Conservation (phyloP, 345 rosid species). For the Geranium rotundifolium region DNA sequence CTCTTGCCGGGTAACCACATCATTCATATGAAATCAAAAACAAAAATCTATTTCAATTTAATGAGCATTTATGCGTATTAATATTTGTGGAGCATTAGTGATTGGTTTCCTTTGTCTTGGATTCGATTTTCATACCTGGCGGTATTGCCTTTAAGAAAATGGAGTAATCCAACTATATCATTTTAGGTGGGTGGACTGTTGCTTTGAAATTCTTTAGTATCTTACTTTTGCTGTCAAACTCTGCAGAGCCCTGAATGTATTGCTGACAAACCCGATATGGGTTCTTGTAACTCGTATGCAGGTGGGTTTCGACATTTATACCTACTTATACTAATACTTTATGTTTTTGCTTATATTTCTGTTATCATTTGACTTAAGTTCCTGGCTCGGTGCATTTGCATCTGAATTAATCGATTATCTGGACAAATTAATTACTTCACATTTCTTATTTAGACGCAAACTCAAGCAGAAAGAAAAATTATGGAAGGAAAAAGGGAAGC, state of each 20-base stretch:
- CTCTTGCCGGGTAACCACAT: constrained; percentile 42
- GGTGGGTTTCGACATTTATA: constrained; percentile 17
- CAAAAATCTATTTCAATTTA: too few species aligned
- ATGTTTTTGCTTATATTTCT: too few species aligned
- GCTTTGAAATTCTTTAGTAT: not conserved
- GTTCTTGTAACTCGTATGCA: constrained; percentile 69
- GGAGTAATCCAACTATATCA: not conserved
- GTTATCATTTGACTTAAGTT: too few species aligned
- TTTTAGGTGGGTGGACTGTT: not conserved
- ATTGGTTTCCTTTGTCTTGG: too few species aligned
- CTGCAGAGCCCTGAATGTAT: constrained; percentile 55
- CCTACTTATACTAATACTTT: too few species aligned
- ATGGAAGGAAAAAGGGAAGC: constrained; percentile 45
- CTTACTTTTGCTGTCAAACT: constrained; percentile 4
- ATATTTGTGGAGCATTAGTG: not conserved
- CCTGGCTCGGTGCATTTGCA: not conserved
- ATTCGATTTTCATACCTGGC: too few species aligned
- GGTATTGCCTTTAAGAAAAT: not conserved
- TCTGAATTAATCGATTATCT: too few species aligned
- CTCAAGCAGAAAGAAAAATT: constrained; percentile 63
- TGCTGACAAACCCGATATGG: constrained; percentile 55
- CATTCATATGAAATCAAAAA: not conserved
- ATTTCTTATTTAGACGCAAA: constrained; percentile 33
- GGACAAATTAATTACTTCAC: not conserved
- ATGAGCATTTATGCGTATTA: too few species aligned